Evolutionary conservation across 768 basidiomycete species (phyloP).

Genomic region (Phanerochaete carnosa): DNA sequence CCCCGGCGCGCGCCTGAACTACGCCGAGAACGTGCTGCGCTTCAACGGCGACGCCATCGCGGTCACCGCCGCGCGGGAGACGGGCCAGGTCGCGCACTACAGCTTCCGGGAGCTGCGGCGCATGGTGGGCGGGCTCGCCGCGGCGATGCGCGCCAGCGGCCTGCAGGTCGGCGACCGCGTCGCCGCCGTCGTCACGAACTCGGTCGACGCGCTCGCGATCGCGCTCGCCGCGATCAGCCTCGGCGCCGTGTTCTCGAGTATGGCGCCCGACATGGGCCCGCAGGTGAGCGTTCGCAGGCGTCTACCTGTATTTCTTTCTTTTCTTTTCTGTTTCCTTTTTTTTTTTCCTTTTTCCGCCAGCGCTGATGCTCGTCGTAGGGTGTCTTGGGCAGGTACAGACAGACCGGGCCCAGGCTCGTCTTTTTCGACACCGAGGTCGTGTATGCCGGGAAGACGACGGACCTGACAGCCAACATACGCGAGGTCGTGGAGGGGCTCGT

Average conservation of each 20-base stretch:
- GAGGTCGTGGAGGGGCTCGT: slow-evolving; percentile 50
- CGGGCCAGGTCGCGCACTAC: slow-evolving; percentile 44
- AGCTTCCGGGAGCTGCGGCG: slow-evolving; percentile 53
- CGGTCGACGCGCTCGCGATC: slow-evolving; percentile 53
- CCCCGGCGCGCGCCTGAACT: slow-evolving; percentile 62
- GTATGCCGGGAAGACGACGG: slow-evolving; percentile 58
- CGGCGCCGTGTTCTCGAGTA: slow-evolving; percentile 68
- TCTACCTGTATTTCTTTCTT: too few species aligned
- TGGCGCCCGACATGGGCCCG: slow-evolving; percentile 72
- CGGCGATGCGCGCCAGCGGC: slow-evolving; percentile 55
- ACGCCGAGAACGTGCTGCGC: slow-evolving; percentile 67
- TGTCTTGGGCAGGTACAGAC: slow-evolving; percentile 47
- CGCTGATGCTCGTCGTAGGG: slow-evolving; percentile 29
- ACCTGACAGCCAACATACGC: slow-evolving; percentile 51
- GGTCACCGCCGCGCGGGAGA: slow-evolving; percentile 57
- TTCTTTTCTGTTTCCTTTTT: too few species aligned
- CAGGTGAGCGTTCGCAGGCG: slow-evolving; percentile 33
- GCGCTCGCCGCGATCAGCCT: slow-evolving; percentile 64
- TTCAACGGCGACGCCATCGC: slow-evolving; percentile 59
- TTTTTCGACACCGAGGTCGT: slow-evolving; percentile 65
- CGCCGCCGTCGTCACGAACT: slow-evolving; percentile 63
- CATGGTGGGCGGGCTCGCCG: slow-evolving; percentile 55
- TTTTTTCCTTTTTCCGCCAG: too few species aligned
- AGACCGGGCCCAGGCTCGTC: slow-evolving; percentile 66
- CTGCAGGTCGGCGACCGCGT: slow-evolving; percentile 61